Evolutionary conservation across 371 early-diverging fungal species (phyloP).

Genomic region (Apophysomyces ossiformis): DNA sequence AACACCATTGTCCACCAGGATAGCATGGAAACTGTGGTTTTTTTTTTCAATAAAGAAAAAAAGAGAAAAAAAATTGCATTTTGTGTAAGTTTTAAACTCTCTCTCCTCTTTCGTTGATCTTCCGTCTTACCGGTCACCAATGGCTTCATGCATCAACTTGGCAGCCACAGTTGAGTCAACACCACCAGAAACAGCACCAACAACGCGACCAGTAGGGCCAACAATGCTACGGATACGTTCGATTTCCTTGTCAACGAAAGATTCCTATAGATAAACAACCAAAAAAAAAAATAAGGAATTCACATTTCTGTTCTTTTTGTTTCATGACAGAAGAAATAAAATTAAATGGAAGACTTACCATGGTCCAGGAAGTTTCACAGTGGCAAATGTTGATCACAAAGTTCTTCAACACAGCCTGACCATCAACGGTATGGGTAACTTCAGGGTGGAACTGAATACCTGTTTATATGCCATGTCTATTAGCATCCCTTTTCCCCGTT

Average conservation of each 20-base stretch:
- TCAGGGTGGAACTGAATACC: conserved; percentile 97
- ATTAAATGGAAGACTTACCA: conserved; percentile 48
- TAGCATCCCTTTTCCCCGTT: neutral
- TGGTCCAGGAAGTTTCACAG: conserved; percentile 90
- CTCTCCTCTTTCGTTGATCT: neutral
- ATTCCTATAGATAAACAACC: conserved; percentile 25
- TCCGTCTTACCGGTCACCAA: conserved; percentile 82
- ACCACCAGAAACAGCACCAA: conserved; percentile 97
- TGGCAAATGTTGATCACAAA: conserved; percentile 90
- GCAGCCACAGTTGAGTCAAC: conserved; percentile 98
- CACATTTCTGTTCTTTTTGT: too few relatives aligned
- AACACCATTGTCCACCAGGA: conserved; percentile 97
- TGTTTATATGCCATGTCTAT: neutral
- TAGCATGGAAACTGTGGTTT: conserved; percentile 86
- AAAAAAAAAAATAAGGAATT: too few relatives aligned
- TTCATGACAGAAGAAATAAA: too few relatives aligned
- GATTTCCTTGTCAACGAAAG: conserved; percentile 96
- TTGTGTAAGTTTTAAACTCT: neutral
- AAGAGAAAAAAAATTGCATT: neutral
- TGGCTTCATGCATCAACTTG: conserved; percentile 94
- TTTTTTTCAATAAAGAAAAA: too few relatives aligned
- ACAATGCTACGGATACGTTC: conserved; percentile 90
- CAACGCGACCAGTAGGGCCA: conserved; percentile 90
- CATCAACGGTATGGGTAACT: conserved; percentile 94
- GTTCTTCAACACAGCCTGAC: conserved; percentile 84